phyloP scores from a whole-genome alignment of 2,329 filamentous ascomycete species.

The Colletotrichum sp. region DNA sequence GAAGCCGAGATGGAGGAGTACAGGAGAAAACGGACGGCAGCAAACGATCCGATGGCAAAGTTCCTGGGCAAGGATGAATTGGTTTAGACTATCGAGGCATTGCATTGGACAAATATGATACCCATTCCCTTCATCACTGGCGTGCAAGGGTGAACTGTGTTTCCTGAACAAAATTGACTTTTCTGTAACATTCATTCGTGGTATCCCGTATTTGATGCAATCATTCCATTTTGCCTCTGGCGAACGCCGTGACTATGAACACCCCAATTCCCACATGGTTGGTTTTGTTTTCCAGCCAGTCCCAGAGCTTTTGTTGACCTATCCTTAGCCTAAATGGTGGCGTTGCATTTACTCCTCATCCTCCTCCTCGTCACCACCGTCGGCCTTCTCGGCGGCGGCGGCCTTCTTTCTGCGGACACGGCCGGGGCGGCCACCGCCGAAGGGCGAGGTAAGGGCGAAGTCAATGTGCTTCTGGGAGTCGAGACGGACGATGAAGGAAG shows the following conservation, averaged over 20 bases:
- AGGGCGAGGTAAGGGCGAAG: slow-evolving; percentile 96
- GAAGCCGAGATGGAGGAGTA: slow-evolving; percentile 90
- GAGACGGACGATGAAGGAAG: slow-evolving; percentile 98
- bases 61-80: slow-evolving; percentile 77
- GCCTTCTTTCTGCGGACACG: slow-evolving; percentile 99
- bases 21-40: slow-evolving; percentile 73
- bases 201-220: slow-evolving; percentile 25
- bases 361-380: slow-evolving; percentile 82
- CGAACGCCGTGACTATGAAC: slow-evolving; percentile 59
- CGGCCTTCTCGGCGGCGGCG: slow-evolving; percentile 88
- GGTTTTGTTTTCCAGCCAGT: slow-evolving; percentile 36
- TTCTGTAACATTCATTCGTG: slow-evolving; percentile 21
- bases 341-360: slow-evolving; percentile 71
- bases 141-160: background rate
- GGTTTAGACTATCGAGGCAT: slow-evolving; percentile 39
- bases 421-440: slow-evolving; percentile 94
- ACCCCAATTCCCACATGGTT: slow-evolving; percentile 42
- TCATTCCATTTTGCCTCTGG: slow-evolving; percentile 53
- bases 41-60: slow-evolving; percentile 87
- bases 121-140: slow-evolving; percentile 14
- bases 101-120: slow-evolving; percentile 19
- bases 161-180: slow-evolving; percentile 6
- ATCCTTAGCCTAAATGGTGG: slow-evolving; percentile 21
- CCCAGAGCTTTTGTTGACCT: slow-evolving; percentile 21
- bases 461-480: slow-evolving; percentile 99